phyloP scores from a whole-genome alignment of 768 basidiomycete genomes.

The Hericium rajendrae region DNA sequence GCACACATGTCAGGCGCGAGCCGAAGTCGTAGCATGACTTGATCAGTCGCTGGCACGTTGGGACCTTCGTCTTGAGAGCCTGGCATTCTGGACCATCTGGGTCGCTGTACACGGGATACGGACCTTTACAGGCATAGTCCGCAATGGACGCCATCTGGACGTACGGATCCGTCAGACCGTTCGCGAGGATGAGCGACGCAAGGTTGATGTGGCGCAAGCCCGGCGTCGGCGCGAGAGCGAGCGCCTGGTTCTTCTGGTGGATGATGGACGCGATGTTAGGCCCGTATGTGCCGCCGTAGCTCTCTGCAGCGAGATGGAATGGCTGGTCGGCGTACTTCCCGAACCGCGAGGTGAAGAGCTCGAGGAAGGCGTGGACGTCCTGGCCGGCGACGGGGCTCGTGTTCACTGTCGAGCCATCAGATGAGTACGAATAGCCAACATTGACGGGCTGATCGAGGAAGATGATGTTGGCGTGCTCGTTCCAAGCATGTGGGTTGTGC shows the following conservation, averaged over 20 bases:
- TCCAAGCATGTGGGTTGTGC: slow-evolving; percentile 81
- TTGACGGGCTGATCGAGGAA: slow-evolving; percentile 78
- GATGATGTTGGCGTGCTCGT: slow-evolving; percentile 62
- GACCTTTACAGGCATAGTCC: slow-evolving; percentile 76
- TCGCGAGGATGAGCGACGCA: slow-evolving; percentile 76
- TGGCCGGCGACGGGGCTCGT: slow-evolving; percentile 80
- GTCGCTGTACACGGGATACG: slow-evolving; percentile 71
- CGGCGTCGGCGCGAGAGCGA: slow-evolving; percentile 34
- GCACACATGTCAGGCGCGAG: slow-evolving; percentile 37
- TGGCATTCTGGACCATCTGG: slow-evolving; percentile 36
- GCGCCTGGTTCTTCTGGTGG: slow-evolving; percentile 62
- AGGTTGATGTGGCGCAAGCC: slow-evolving; percentile 66
- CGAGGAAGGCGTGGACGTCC: slow-evolving; percentile 82
- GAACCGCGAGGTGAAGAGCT: slow-evolving; percentile 70
- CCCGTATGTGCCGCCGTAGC: slow-evolving; percentile 61
- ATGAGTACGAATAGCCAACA: slow-evolving; percentile 84
- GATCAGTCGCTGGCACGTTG: slow-evolving; percentile 43
- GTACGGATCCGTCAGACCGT: slow-evolving; percentile 78
- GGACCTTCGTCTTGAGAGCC: slow-evolving; percentile 35
- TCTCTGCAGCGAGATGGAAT: slow-evolving; percentile 78
- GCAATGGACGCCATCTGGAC: slow-evolving; percentile 73
- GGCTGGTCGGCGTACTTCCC: slow-evolving; percentile 58
- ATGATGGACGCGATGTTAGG: slow-evolving; percentile 87
- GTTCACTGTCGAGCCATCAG: slow-evolving; percentile 64
- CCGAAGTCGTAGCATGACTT: slow-evolving; percentile 38